Conservation (phyloP, 345 rosid species). For the Boechera stricta region DNA sequence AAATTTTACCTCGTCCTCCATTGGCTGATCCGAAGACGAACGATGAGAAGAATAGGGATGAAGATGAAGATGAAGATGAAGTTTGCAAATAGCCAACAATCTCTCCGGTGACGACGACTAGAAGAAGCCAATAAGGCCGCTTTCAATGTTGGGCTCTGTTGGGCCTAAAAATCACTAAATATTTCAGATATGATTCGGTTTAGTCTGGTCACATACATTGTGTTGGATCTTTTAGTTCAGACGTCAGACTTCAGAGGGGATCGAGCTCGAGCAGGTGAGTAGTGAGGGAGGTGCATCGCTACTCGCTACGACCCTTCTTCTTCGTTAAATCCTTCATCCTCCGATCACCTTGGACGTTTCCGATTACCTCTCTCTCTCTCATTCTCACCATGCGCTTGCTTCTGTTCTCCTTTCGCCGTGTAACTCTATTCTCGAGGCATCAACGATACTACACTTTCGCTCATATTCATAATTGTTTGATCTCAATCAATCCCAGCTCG, state of each 20-base stretch:
- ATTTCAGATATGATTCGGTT: background rate
- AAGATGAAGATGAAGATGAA: constrained; percentile 7
- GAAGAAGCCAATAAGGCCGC: constrained; percentile 28
- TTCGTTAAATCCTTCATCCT: constrained; percentile 2
- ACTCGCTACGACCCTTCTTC: constrained; percentile 6
- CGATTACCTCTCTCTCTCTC: background rate
- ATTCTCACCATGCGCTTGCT: constrained; percentile 35
- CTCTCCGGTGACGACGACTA: constrained; percentile 38
- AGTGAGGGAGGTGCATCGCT: constrained; percentile 6
- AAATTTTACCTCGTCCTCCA: constrained; percentile 42
- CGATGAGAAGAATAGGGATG: constrained; percentile 1
- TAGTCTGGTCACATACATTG: background rate
- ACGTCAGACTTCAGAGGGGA: background rate
- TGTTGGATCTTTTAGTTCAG: background rate
- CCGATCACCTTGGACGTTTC: background rate
- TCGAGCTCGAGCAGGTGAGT: constrained; percentile 10
- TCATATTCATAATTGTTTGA: constrained; percentile 7
- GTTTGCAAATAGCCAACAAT: constrained; percentile 6
- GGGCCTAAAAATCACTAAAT: constrained; percentile 28
- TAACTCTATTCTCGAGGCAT: constrained; percentile 30
- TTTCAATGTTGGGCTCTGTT: constrained; percentile 22
- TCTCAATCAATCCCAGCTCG: constrained; percentile 21
- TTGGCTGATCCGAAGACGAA: constrained; percentile 36
- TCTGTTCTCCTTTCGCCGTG: constrained; percentile 32
- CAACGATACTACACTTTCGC: constrained; percentile 24